Conservation (phyloP, 306 rosid genomes). For the Abrus pulchellus region DNA sequence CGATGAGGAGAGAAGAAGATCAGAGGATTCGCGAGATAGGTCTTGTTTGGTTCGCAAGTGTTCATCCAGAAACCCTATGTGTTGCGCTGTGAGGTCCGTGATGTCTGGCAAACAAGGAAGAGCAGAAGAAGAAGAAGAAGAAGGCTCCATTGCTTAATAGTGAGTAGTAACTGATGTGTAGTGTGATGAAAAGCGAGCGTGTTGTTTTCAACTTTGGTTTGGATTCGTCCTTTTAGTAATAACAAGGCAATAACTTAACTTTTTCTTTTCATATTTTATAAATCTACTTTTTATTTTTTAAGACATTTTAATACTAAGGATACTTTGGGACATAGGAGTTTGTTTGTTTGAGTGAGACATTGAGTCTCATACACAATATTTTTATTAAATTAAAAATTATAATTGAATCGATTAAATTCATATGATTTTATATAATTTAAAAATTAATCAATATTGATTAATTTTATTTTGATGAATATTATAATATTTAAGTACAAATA, state of each 20-base stretch:
- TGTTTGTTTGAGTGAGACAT: no score
- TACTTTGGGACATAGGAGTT: no score
- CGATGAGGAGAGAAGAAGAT: slow-evolving; percentile 42
- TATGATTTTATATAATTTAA: no score
- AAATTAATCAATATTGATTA: no score
- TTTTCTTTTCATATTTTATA: neutral
- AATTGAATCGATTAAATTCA: no score
- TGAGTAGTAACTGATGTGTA: slow-evolving; percentile 14
- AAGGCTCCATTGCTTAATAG: slow-evolving; percentile 35
- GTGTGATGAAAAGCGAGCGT: neutral
- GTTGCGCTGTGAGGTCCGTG: slow-evolving; percentile 59
- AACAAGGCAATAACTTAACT: neutral
- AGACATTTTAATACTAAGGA: no score
- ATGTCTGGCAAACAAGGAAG: slow-evolving; percentile 49
- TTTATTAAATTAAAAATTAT: no score
- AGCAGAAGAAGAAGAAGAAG: neutral
- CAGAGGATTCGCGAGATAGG: slow-evolving; percentile 51
- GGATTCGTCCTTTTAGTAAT: neutral
- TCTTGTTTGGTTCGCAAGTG: slow-evolving; percentile 58
- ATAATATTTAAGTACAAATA: no score
- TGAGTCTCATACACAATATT: no score
- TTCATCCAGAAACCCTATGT: slow-evolving; percentile 59
- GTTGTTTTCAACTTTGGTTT: neutral
- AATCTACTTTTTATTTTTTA: no score
- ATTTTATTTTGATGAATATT: no score